Evolutionary conservation across 2,329 filamentous ascomycete species (phyloP), one percentile per base, ranked within the genome.

Genomic region (Arthroderma uncinatum): DNA sequence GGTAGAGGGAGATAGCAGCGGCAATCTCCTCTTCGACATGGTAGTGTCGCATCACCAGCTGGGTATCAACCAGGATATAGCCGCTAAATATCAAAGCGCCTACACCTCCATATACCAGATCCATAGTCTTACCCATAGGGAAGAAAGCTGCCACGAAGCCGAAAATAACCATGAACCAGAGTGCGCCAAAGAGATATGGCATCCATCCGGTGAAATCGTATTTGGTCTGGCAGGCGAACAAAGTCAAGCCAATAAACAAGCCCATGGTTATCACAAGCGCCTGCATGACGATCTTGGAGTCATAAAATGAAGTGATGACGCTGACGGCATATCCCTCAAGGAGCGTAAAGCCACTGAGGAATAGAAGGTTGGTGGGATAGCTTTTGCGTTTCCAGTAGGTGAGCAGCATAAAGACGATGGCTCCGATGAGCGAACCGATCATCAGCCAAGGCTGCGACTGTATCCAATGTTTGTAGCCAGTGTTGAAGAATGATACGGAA

Each of bases 151-250:
- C 79, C 81, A 97, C 90, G 78, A 98, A 93, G 54, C 93, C 88
- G 69, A 97, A 96, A 40, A 98, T 78, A 61, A 98, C 80, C 59
- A 96, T 75, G 5, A 87, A 85, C 93, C 93, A 97, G 16, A 98
- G 80, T 0, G 80, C 85, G 58, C 91, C 91, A 67, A 94, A 94
- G 2, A 97, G 82, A 70, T 96, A 97, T 16, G 93, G 92, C 78
- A 92, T 88, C 92, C 93, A 98, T 62, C 83, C 86, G 1, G 92
- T 97, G 71, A 98, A 98, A 77, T 98, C 93, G 70, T 98, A 98
- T 72, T 94, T 95, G 62, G 87, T 88, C 78, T 98, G 93, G 81
- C 91, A 95, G 53, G 93, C 93, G 71, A 98, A 97, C 47, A 91
- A 73, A 2, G 81, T 84, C 58, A 85, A 70, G 30, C 78, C 80